Base-by-base conservation (phyloP, 257 asterid genomes). In the Solanum pennellii region DNA sequence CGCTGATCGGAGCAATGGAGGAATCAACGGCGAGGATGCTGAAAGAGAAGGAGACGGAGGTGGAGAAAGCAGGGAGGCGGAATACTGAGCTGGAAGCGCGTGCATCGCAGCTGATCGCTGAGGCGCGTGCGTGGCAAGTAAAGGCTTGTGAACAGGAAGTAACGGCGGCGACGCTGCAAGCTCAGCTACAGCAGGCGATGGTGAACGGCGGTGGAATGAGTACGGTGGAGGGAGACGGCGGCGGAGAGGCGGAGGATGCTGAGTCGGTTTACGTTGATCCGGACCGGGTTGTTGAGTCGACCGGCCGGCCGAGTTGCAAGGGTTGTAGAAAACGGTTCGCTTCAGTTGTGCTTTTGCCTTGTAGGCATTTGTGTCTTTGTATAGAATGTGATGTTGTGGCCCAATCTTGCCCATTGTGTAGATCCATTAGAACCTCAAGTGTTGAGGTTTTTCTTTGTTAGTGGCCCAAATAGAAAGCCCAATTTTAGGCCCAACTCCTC, bases 231-330 rank as follows among this genome's bases (percentile, higher is more conserved):
- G 72, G 89, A n/a, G 13, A 23, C 10, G 59, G 27, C 60, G 90
- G 90, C 15, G 88, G 87, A 0, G 92, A 90, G 3, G 90, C 92
- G 47, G 92, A 91, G 79, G 94, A 92, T 56, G 94, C 92, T 2
- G 94, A 91, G 73, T 92, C 94, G 7, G 92, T 86, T 8, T 92
- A 88, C 71, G 71, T 91, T 83, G 94, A 92, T 80, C 93, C 92
- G 74, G 94, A 92, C 87, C 89, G 93, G 79, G 93, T 92, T 20
- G 90, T 84, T 5, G 92, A 59, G n/a, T 82, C 74, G 83, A 42
- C 84, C 14, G 91, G 91, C 10, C 72, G 35, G 21, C 89, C 91
- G 90, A 33, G 89, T 74, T 92, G 94, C 69, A 89, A 88, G 86
- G 88, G 88, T 25, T 92, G 94, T 79, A 72, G 90, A 85, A 69